Percentiles rank a stretch among this genome's conserved stretches.
Evolutionary conservation across 805 yeast species (phyloP).

Genomic region (Wickerhamiella shivajii): DNA sequence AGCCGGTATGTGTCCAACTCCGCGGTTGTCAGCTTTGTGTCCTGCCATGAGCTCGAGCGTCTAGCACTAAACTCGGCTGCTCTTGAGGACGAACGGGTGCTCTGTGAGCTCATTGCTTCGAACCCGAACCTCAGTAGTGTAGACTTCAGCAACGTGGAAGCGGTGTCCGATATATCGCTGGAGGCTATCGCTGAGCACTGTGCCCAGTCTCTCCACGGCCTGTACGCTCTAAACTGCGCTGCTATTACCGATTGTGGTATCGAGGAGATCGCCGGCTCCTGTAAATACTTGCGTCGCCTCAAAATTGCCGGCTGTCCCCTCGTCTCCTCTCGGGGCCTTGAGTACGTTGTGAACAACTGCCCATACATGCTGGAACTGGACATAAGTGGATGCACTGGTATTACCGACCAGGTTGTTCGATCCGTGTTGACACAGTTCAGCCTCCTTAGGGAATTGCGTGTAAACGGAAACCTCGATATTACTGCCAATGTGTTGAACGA

Average conservation of each 20-base stretch:
- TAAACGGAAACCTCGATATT: slow-evolving; percentile 56
- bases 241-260: slow-evolving; percentile 55
- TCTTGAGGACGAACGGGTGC: slow-evolving; percentile 37
- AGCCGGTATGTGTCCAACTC: slow-evolving; percentile 53
- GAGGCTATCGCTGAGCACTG: slow-evolving; percentile 55
- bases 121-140: slow-evolving; percentile 69
- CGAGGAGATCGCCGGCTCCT: slow-evolving; percentile 38
- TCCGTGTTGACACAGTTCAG: slow-evolving; percentile 44
- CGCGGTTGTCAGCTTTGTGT: slow-evolving; percentile 41
- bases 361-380: slow-evolving; percentile 79
- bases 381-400: slow-evolving; percentile 23
- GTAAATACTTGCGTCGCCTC: slow-evolving; percentile 68
- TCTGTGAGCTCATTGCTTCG: slow-evolving; percentile 43
- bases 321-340: slow-evolving; percentile 49
- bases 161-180: slow-evolving; percentile 56
- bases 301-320: slow-evolving; percentile 59
- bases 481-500: slow-evolving; percentile 45
- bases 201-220: slow-evolving; percentile 67
- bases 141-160: slow-evolving; percentile 68
- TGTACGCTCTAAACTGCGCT: slow-evolving; percentile 76
- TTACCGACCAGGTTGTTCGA: slow-evolving; percentile 44
- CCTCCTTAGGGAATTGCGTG: slow-evolving; percentile 72
- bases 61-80: slow-evolving; percentile 68
- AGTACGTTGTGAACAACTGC: slow-evolving; percentile 52
- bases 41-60: slow-evolving; percentile 68